Evolutionary conservation across 1,139 yeast species (phyloP), one percentile per base, ranked within the genome.

Genomic region (Ogataea hybrid): DNA sequence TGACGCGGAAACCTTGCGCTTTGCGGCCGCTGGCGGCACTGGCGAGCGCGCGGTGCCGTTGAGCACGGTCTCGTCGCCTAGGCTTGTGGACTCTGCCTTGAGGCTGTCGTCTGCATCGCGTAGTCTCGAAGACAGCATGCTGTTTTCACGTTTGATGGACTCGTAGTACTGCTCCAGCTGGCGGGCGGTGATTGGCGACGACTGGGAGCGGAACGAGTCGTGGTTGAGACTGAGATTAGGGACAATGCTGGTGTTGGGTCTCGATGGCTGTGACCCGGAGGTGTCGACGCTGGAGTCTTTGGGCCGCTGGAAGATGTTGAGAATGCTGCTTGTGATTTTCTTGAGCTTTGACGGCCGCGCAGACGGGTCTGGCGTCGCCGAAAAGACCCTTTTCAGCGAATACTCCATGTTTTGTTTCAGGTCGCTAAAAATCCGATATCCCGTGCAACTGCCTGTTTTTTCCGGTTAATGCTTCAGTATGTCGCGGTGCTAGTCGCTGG

Each of bases 151-250:
- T 29, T 50, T 53, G 17, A 59, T 42, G n/a, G 53, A 44, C 35
- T 51, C 53, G 32, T 58, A 57, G 35, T 56, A 57, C 6, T 53
- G 53, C 9, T 53, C 44, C 7, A 59, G 42, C 37, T 56, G 57
- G 25, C 48, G 48, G 4, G 57, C 59, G 8, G 58, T 54, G 12
- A 58, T 39, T 5, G 53, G 47, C 10, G 43, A 35, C 12, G 42
- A 27, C 23, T 16, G 42, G 28, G 28, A 39, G 15, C 42, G 33
- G 27, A 39, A 39, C 17, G 42, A 39, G 42, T 33, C 42, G 27
- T 21, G 20, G 30, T 34, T 43, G 25, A 33, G 14, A 42, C 44
- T 15, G 44, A 41, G 11, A 34, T 29, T 30, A 11, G 34, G 35
- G 7, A 18, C 21, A 9, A 31, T 11, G 14, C 41, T 32, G 25